phyloP scores from a whole-genome alignment of 2,329 filamentous ascomycete species.

The Hymenoscyphus fraxineus region DNA sequence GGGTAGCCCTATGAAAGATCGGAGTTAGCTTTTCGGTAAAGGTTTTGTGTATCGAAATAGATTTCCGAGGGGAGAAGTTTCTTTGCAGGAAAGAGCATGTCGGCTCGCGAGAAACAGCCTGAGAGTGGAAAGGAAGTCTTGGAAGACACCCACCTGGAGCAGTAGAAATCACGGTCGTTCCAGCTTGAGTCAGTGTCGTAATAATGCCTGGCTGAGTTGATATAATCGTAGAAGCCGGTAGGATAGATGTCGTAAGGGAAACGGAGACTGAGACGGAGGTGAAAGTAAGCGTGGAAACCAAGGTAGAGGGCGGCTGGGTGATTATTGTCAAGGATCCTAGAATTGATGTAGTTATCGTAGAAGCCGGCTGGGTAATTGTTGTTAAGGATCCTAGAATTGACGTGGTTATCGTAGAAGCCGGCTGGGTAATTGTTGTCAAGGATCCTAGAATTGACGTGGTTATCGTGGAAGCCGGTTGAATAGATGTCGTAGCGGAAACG shows the following conservation, averaged over 20 bases:
- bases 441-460: conserved; percentile 6
- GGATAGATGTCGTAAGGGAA: conserved; percentile 7
- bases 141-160: not conserved
- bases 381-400: too few species aligned
- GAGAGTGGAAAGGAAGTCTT: too few species aligned
- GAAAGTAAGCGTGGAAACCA: conserved; percentile 1
- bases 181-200: conserved; percentile 10
- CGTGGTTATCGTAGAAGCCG: too few species aligned
- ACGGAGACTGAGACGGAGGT: conserved; percentile 3
- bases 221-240: conserved; percentile 11
- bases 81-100: too few species aligned
- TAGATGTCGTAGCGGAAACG: not conserved
- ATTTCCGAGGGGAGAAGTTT: too few species aligned
- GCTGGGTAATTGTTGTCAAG: too few species aligned
- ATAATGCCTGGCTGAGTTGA: conserved; percentile 5
- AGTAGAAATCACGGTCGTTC: conserved; percentile 17
- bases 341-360: too few species aligned
- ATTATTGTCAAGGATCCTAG: conserved; percentile 15
- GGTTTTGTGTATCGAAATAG: too few species aligned
- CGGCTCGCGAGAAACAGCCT: too few species aligned
- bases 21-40: too few species aligned
- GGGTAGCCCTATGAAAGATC: not conserved
- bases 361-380: too few species aligned
- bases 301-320: conserved; percentile 11
- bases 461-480: not conserved